Evolutionary conservation across 208 protist genomes (phyloP), one percentile per base, ranked within the genome.

Genomic region (Leishmania martiniquensis): DNA sequence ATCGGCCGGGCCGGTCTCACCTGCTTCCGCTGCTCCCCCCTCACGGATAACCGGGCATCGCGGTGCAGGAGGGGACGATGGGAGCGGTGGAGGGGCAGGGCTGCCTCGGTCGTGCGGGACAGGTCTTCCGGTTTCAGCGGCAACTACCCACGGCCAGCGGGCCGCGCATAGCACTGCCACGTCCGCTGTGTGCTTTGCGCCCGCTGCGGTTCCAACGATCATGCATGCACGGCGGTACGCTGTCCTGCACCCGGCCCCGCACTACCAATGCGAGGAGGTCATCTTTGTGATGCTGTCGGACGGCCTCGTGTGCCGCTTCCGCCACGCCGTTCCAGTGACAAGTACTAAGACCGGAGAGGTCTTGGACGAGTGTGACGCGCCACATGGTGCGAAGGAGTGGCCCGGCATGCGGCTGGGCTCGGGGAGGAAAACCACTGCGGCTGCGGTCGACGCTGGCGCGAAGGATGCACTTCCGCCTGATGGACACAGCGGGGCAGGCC

Each of bases 241-340:
- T 1, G 77, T 85, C 6, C 70, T 60, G 13, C 42, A 84, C 32
- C 74, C 60, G 13, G 82, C 81, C 20, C 76, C 63, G 22, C 89
- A 73, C 37, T 74, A 86, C 60, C 65, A 65, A 22, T 72, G 78
- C 34, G 92, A 96, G 77, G 90, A 91, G 71, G 70, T 93, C 7
- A 80, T 93, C 57, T 71, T 86, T 15, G 57, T 96, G 49, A 80
- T 90, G 79, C 76, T 96, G 52, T 92, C 88, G 22, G 85, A 93
- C 75, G 92, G 92, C 29, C 74, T 81, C 12, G 67, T 76, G 45
- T 68, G 87, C 39, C 87, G 87, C 74, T 89, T 96, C 79, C 77
- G 54, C 49, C 72, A 81, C n/a, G 71, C 75, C 6, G 68, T 47
- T 32, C 42, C 68, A 22, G 65, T 22, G 34, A 6, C 42, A 42